Percentiles rank a stretch among this genome's conserved stretches.
Evolutionary conservation across 768 basidiomycete species (phyloP).

Genomic region (Cytidiella melzeri): DNA sequence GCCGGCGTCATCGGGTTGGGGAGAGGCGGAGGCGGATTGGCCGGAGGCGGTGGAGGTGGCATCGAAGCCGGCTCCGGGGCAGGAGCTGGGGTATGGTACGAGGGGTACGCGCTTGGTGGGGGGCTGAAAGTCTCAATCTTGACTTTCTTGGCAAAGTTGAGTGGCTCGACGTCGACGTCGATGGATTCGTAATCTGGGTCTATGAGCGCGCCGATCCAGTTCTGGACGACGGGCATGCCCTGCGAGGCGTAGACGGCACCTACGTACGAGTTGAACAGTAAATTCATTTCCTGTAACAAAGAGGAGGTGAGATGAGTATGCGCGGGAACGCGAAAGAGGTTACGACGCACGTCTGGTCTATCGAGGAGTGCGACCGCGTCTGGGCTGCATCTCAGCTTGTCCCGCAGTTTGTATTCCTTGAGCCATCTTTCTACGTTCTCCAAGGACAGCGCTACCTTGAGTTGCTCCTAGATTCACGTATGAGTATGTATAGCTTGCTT

Average conservation of each 20-base stretch:
- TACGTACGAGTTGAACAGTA: conserved; percentile 55
- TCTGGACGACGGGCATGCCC: conserved; percentile 42
- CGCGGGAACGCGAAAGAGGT: conserved; percentile 24
- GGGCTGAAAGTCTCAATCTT: conserved; percentile 12
- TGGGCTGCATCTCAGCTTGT: conserved; percentile 45
- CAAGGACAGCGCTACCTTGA: conserved; percentile 29
- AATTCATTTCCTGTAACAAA: conserved; percentile 43
- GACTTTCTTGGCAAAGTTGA: conserved; percentile 15
- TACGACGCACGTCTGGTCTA: conserved; percentile 29
- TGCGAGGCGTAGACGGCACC: conserved; percentile 61
- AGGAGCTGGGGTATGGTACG: not conserved
- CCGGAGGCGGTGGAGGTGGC: conserved; percentile 6
- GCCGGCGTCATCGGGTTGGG: conserved; percentile 58
- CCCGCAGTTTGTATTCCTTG: conserved; percentile 42
- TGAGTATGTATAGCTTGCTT: not conserved
- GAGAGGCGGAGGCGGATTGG: conserved; percentile 15
- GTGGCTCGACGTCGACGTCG: conserved; percentile 7
- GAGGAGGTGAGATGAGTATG: conserved; percentile 13
- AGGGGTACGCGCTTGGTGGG: not conserved
- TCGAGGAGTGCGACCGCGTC: conserved; percentile 31
- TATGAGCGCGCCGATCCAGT: conserved; percentile 42
- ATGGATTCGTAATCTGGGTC: conserved; percentile 6
- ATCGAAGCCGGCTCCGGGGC: conserved; percentile 1
- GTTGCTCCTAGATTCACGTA: conserved; percentile 16
- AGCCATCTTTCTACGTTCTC: conserved; percentile 44